phyloP scores from a whole-genome alignment of 2,329 filamentous ascomycete species.

The Phialemoniopsis sp. region DNA sequence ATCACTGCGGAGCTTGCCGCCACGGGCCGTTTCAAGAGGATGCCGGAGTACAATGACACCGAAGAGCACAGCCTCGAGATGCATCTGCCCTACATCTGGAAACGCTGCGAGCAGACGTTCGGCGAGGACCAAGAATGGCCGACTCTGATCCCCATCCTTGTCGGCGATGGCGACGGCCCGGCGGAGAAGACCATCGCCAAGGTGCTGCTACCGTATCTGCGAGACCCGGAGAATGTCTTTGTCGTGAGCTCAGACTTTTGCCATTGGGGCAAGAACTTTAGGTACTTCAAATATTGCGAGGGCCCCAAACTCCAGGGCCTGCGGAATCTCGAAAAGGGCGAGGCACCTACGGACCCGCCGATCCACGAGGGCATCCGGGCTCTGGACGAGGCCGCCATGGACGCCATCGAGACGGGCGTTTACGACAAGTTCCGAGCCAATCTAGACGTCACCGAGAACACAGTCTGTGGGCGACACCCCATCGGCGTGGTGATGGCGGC shows the following conservation, averaged over 20 bases:
- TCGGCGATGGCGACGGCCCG: constrained; percentile 66
- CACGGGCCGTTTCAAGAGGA: constrained; percentile 57
- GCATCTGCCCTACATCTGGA: constrained; percentile 92
- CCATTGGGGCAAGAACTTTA: constrained; percentile 86
- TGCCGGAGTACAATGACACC: constrained; percentile 65
- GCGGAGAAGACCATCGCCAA: constrained; percentile 67
- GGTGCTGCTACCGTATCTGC: constrained; percentile 73
- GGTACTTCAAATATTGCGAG: constrained; percentile 75
- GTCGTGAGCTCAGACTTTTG: constrained; percentile 95
- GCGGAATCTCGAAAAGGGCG: constrained; percentile 26
- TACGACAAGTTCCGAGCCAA: constrained; percentile 68
- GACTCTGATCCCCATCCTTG: constrained; percentile 76
- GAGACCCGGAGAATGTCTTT: constrained; percentile 73
- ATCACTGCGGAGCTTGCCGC: constrained; percentile 44
- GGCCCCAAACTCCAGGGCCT: constrained; percentile 33
- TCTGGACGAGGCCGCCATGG: constrained; percentile 79
- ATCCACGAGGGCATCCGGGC: constrained; percentile 84
- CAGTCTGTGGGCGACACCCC: constrained; percentile 90
- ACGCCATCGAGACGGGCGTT: constrained; percentile 73
- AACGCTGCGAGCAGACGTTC: constrained; percentile 56
- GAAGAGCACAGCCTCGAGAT: constrained; percentile 94
- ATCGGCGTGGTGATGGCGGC: constrained; percentile 92
- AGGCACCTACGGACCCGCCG: constrained; percentile 32
- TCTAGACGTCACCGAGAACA: constrained; percentile 74
- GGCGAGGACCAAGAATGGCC: constrained; percentile 53